Conservation (phyloP, 2,329 filamentous ascomycete genomes). For the Colletotrichum tabaci region DNA sequence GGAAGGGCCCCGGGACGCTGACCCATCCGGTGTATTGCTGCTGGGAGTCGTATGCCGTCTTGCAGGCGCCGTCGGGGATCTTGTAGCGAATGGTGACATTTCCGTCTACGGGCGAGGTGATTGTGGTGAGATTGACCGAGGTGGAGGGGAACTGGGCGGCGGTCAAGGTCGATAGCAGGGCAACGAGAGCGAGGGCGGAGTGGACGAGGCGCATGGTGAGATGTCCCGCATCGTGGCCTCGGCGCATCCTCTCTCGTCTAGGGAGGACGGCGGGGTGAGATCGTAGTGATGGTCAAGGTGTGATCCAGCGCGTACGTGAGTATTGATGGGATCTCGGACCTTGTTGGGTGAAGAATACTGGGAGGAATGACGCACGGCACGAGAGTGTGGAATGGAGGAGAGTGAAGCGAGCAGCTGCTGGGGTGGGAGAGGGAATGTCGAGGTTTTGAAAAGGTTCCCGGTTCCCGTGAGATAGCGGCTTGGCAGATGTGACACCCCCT, state of each 20-base stretch:
- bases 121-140: slow-evolving; percentile 64
- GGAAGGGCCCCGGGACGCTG: slow-evolving; percentile 68
- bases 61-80: slow-evolving; percentile 71
- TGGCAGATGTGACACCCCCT: slow-evolving; percentile 33
- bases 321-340: not conserved
- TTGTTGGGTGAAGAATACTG: slow-evolving; percentile 1
- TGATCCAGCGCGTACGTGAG: not conserved
- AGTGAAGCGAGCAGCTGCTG: not conserved
- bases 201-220: slow-evolving; percentile 37
- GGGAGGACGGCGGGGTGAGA: not conserved
- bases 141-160: slow-evolving; percentile 40
- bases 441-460: slow-evolving; percentile 31
- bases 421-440: slow-evolving; percentile 25
- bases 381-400: slow-evolving; percentile 1
- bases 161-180: slow-evolving; percentile 25
- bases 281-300: not conserved
- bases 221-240: slow-evolving; percentile 38
- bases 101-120: slow-evolving; percentile 73
- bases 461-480: slow-evolving; percentile 22
- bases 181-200: slow-evolving; percentile 26
- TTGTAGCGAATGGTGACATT: slow-evolving; percentile 80
- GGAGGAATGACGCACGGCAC: slow-evolving; percentile 19
- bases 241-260: slow-evolving; percentile 35
- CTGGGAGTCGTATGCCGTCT: slow-evolving; percentile 75
- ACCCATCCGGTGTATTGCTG: slow-evolving; percentile 82